A percentile compares a stretch with the other conserved stretches of the same genome.
Conservation (phyloP, 257 asterid species). For the Gentiana dahurica region DNA sequence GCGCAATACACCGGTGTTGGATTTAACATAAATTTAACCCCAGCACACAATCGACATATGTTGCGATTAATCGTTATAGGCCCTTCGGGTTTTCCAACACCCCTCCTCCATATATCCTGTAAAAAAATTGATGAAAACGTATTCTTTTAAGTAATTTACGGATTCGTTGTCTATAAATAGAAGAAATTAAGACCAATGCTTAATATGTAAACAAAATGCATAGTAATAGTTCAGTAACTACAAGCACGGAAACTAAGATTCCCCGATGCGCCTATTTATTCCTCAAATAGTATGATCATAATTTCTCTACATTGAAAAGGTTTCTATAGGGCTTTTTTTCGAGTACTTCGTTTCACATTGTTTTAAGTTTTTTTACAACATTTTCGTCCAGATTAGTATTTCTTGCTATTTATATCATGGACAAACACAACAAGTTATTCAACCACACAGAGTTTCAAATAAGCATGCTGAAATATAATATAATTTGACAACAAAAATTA, state of each 20-base stretch:
- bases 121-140: constrained; percentile 4
- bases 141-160: background rate
- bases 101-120: constrained; percentile 11
- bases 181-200: no score
- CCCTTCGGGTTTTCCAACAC: constrained; percentile 11
- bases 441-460: background rate
- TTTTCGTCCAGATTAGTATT: no score
- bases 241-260: no score
- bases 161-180: background rate
- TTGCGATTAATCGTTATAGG: constrained; percentile 17
- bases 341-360: no score
- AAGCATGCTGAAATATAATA: background rate
- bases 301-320: no score
- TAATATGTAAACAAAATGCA: no score
- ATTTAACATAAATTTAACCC: constrained; percentile 25
- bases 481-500: background rate
- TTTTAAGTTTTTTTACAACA: no score
- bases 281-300: no score
- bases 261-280: no score
- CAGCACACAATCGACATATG: constrained; percentile 49
- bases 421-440: background rate
- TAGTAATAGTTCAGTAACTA: no score
- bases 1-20: constrained; percentile 40
- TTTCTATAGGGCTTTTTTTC: no score
- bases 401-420: background rate